phyloP scores from a whole-genome alignment of 2,329 filamentous ascomycete species.

The Microcyclospora pomicola region DNA sequence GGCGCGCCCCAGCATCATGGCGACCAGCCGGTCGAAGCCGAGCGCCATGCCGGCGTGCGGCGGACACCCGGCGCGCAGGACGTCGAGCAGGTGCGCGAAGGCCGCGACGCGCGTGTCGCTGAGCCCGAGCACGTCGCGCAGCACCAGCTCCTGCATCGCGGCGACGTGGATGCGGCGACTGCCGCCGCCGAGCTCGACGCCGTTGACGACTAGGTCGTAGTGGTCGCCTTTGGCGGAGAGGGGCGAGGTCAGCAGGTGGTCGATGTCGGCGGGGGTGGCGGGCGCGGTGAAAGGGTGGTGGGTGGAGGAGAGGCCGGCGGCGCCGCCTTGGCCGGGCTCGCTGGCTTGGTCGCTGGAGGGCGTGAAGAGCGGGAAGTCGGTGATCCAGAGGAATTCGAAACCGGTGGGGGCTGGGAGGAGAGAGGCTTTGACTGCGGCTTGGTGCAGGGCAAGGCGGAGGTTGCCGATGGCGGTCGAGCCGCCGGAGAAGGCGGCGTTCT shows the following conservation, averaged over 20 bases:
- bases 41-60: slow-evolving; percentile 89
- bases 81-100: slow-evolving; percentile 74
- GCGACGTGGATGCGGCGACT: slow-evolving; percentile 83
- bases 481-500: slow-evolving; percentile 49
- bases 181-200: slow-evolving; percentile 84
- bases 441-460: slow-evolving; percentile 56
- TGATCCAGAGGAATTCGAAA: slow-evolving; percentile 72
- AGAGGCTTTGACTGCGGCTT: slow-evolving; percentile 49
- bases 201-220: slow-evolving; percentile 93
- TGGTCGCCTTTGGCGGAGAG: slow-evolving; percentile 66
- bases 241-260: slow-evolving; percentile 59
- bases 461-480: slow-evolving; percentile 62
- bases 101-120: slow-evolving; percentile 55
- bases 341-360: slow-evolving; percentile 39
- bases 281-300: slow-evolving; percentile 96
- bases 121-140: slow-evolving; percentile 75
- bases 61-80: slow-evolving; percentile 72
- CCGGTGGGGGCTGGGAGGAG: slow-evolving; percentile 38
- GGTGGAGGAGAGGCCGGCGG: slow-evolving; percentile 67
- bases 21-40: slow-evolving; percentile 77
- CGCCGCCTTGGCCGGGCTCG: slow-evolving; percentile 67
- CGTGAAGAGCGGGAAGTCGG: slow-evolving; percentile 84
- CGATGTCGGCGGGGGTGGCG: slow-evolving; percentile 55
- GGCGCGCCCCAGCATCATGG: slow-evolving; percentile 60
- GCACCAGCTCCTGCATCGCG: slow-evolving; percentile 67